Percentiles rank a stretch among this genome's conserved stretches.
Conservation (phyloP, 768 basidiomycete species). For the Dendrothele bispora region DNA sequence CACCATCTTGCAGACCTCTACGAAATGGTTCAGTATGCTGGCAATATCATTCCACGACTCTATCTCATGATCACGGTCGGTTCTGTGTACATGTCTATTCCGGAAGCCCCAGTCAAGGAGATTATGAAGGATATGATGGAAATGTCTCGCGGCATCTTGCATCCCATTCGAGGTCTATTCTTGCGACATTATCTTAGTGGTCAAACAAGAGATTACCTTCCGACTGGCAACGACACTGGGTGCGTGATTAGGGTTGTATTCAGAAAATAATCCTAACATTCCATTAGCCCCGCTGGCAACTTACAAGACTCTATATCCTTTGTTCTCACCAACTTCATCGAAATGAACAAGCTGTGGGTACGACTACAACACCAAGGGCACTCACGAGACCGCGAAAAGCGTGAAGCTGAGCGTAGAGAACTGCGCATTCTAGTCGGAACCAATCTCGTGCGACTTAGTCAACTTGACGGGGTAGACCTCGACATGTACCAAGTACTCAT, state of each 20-base stretch:
- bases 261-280: slow-evolving; percentile 1
- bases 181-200: slow-evolving; percentile 95
- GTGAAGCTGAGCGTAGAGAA: slow-evolving; percentile 94
- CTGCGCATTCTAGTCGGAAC: slow-evolving; percentile 96
- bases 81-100: slow-evolving; percentile 98
- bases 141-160: slow-evolving; percentile 96
- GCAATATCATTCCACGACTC: slow-evolving; percentile 90
- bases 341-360: slow-evolving; percentile 99
- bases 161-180: slow-evolving; percentile 96
- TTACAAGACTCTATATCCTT: slow-evolving; percentile 95
- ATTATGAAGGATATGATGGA: slow-evolving; percentile 99
- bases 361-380: slow-evolving; percentile 97
- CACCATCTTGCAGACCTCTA: slow-evolving; percentile 99
- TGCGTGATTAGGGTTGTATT: slow-evolving; percentile 33
- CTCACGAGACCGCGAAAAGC: slow-evolving; percentile 94
- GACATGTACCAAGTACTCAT: slow-evolving; percentile 87
- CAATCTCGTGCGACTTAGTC: slow-evolving; percentile 92
- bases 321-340: slow-evolving; percentile 97
- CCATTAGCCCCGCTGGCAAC: slow-evolving; percentile 77
- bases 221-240: slow-evolving; percentile 83
- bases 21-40: slow-evolving; percentile 99
- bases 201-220: slow-evolving; percentile 94
- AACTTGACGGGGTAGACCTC: slow-evolving; percentile 95
- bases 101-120: slow-evolving; percentile 96
- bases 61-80: slow-evolving; percentile 99